phyloP scores from a whole-genome alignment of 345 rosid species.

The Corchorus capsularis region DNA sequence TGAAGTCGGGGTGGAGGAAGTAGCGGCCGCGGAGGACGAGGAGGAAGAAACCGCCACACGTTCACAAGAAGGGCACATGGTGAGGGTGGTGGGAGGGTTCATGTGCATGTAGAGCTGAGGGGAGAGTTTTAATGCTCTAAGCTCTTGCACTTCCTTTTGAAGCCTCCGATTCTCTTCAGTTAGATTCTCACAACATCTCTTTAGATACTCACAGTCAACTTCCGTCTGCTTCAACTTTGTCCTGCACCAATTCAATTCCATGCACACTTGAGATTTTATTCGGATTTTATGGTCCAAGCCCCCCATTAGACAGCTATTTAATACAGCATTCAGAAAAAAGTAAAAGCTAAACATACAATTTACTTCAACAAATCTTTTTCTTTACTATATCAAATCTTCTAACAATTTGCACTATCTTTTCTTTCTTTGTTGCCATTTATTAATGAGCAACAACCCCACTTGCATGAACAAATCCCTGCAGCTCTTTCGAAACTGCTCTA shows the following conservation, averaged over 20 bases:
- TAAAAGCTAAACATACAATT: neutral
- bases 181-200: conserved; percentile 76
- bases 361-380: neutral
- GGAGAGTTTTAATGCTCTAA: conserved; percentile 78
- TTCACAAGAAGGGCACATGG: conserved; percentile 91
- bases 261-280: neutral
- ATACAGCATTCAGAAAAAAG: neutral
- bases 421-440: neutral
- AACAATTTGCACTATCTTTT: neutral
- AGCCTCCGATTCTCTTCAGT: conserved; percentile 74
- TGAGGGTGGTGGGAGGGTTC: conserved; percentile 89
- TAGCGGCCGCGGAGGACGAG: conserved; percentile 26
- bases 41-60: conserved; percentile 58
- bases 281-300: conserved; percentile 20
- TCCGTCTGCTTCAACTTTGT: conserved; percentile 92
- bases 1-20: conserved; percentile 31
- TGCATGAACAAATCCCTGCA: neutral
- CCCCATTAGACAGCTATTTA: neutral
- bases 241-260: conserved; percentile 39
- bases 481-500: neutral
- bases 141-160: conserved; percentile 87
- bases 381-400: neutral
- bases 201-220: conserved; percentile 80
- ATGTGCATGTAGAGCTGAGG: conserved; percentile 83
- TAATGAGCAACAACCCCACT: neutral